These are phyloP conservation scores for Trapa bicornis DNA, from an alignment of 345 rosid genomes.

Conservation along the genomic window DNA sequence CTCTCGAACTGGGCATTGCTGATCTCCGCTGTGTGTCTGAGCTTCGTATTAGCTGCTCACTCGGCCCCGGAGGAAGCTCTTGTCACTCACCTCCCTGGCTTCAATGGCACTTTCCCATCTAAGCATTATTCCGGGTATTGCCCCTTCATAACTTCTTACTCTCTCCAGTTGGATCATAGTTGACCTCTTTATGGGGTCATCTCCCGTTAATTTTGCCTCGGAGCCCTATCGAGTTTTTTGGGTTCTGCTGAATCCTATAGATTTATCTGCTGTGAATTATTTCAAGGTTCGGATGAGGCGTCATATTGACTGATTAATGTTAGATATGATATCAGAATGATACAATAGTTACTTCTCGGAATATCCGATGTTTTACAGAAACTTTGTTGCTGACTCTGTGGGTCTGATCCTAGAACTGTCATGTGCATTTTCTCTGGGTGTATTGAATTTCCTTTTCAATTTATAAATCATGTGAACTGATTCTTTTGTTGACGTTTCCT, in stretches of 20 bases:
- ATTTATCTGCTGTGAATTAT: background rate
- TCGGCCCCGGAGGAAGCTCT: constrained; percentile 51
- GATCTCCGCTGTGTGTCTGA: constrained; percentile 9
- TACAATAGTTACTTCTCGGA: background rate
- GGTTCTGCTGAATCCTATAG: background rate
- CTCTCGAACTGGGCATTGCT: constrained; percentile 10
- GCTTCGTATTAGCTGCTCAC: constrained; percentile 12
- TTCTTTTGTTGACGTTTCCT: background rate
- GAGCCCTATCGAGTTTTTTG: background rate
- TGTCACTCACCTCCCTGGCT: constrained; percentile 56
- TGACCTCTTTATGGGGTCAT: background rate
- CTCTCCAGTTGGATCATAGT: background rate
- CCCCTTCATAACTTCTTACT: background rate
- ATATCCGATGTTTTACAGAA: background rate
- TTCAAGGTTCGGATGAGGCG: background rate
- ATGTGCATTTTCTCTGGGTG: background rate
- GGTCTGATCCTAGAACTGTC: background rate
- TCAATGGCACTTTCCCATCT: constrained; percentile 50
- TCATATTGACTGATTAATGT: background rate
- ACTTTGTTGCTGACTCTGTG: background rate
- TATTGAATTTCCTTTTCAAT: background rate
- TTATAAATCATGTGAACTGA: background rate
- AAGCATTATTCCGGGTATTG: constrained; percentile 76
- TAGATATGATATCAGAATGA: background rate
- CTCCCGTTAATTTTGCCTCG: background rate